Conservation (phyloP, 2,329 filamentous ascomycete species). For the Dothideomycetes sp. region DNA sequence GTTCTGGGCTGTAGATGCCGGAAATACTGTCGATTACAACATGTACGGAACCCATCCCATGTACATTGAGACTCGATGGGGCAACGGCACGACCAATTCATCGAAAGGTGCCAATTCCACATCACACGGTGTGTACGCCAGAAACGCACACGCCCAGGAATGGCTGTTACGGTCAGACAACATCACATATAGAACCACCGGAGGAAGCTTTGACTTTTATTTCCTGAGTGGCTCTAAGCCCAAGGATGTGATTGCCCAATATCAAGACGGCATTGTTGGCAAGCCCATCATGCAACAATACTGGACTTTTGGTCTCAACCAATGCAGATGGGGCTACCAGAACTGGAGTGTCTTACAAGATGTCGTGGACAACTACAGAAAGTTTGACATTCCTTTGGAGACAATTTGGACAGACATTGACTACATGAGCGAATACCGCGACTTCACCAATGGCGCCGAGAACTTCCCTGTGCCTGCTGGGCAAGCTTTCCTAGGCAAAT, state of each 20-base stretch:
- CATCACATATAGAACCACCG: conserved; percentile 20
- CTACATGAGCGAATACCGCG: conserved; percentile 44
- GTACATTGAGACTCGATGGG: conserved; percentile 22
- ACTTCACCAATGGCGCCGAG: conserved; percentile 42
- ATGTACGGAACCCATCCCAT: conserved; percentile 21
- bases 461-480: conserved; percentile 37
- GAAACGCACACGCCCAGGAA: conserved; percentile 22
- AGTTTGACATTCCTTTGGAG: conserved; percentile 35
- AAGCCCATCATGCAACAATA: conserved; percentile 16
- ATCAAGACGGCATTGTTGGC: conserved; percentile 15
- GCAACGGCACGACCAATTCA: conserved; percentile 7
- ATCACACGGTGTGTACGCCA: conserved; percentile 22
- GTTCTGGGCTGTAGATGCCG: conserved; percentile 16
- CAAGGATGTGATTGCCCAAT: conserved; percentile 14
- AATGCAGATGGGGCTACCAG: conserved; percentile 36
- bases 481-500: conserved; percentile 34
- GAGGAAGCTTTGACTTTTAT: conserved; percentile 18
- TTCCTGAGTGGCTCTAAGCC: conserved; percentile 14
- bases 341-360: conserved; percentile 56
- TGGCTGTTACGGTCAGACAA: conserved; percentile 17
- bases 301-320: conserved; percentile 18
- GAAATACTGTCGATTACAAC: conserved; percentile 11
- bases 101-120: conserved; percentile 1
- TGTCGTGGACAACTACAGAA: conserved; percentile 38
- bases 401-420: conserved; percentile 32